A percentile compares a stretch with the other conserved stretches of the same genome.
phyloP scores from a whole-genome alignment of 2,329 filamentous ascomycete species.

The Diplodia scrobiculata region DNA sequence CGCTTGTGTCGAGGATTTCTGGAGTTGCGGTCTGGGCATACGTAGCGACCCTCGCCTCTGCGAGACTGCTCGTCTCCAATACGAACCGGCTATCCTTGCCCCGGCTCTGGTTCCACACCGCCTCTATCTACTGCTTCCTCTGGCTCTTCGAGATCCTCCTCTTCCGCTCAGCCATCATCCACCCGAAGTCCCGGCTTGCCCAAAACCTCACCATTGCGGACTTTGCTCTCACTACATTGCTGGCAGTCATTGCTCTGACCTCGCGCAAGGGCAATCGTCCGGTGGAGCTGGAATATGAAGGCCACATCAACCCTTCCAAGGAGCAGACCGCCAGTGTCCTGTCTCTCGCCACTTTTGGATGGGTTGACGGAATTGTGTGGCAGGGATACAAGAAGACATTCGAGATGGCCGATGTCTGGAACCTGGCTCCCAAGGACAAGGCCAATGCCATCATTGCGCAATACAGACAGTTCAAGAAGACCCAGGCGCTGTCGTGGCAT shows the following conservation, averaged over 20 bases:
- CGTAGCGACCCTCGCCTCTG: slow-evolving; percentile 69
- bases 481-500: slow-evolving; percentile 74
- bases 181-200: slow-evolving; percentile 65
- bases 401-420: slow-evolving; percentile 88
- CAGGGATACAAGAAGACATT: slow-evolving; percentile 83
- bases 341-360: slow-evolving; percentile 82
- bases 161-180: slow-evolving; percentile 83
- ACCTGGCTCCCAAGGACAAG: slow-evolving; percentile 84
- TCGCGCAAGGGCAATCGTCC: slow-evolving; percentile 91
- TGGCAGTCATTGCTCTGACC: slow-evolving; percentile 74
- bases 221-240: slow-evolving; percentile 72
- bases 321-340: slow-evolving; percentile 87
- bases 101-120: slow-evolving; percentile 89
- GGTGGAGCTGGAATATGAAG: slow-evolving; percentile 85
- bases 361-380: slow-evolving; percentile 88
- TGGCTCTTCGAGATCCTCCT: slow-evolving; percentile 76
- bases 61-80: slow-evolving; percentile 68
- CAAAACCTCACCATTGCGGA: slow-evolving; percentile 69
- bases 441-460: slow-evolving; percentile 75
- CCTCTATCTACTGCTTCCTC: slow-evolving; percentile 75
- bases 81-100: slow-evolving; percentile 66
- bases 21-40: slow-evolving; percentile 80
- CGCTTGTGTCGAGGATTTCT: slow-evolving; percentile 53
- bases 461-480: slow-evolving; percentile 84
- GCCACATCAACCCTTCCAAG: slow-evolving; percentile 79